These are phyloP conservation scores for Pythium scleroteichum DNA, from an alignment of 352 stramenopile genomes.

Conservation along the genomic window DNA sequence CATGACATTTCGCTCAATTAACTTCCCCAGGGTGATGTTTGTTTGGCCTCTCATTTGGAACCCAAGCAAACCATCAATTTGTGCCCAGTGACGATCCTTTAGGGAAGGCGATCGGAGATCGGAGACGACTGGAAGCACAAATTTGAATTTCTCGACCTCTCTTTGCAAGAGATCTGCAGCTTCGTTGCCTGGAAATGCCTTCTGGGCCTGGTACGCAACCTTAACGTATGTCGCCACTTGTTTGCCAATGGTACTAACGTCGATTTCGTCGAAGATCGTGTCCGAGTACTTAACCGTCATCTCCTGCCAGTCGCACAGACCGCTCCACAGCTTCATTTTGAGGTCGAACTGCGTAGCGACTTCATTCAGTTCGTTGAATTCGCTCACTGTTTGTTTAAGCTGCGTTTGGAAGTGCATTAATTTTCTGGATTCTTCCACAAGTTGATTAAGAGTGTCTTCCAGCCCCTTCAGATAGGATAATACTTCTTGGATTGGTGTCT, in stretches of 20 bases:
- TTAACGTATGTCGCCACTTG: constrained; percentile 90
- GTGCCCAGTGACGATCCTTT: constrained; percentile 75
- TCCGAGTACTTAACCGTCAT: constrained; percentile 76
- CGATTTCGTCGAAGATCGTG: constrained; percentile 88
- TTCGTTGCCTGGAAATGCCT: constrained; percentile 87
- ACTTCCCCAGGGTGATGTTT: constrained; percentile 77
- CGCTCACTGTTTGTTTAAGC: constrained; percentile 85
- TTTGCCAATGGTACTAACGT: constrained; percentile 86
- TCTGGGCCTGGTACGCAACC: constrained; percentile 83
- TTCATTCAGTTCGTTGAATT: constrained; percentile 90
- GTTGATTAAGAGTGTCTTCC: constrained; percentile 64
- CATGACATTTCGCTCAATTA: constrained; percentile 90
- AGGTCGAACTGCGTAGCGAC: constrained; percentile 84
- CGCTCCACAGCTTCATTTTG: constrained; percentile 91
- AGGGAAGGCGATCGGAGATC: constrained; percentile 67
- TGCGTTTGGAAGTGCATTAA: constrained; percentile 89
- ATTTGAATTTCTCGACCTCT: constrained; percentile 90
- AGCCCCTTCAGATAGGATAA: constrained; percentile 74
- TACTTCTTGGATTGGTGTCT: constrained; percentile 73
- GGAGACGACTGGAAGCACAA: constrained; percentile 77
- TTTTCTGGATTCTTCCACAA: constrained; percentile 83
- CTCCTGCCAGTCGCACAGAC: constrained; percentile 81
- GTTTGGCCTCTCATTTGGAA: constrained; percentile 87
- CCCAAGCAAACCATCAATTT: constrained; percentile 79
- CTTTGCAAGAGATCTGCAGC: constrained; percentile 75